These are phyloP conservation scores for Pseudocercospora fuligena DNA, from an alignment of 2,329 filamentous ascomycete species.

Conservation along the genomic window DNA sequence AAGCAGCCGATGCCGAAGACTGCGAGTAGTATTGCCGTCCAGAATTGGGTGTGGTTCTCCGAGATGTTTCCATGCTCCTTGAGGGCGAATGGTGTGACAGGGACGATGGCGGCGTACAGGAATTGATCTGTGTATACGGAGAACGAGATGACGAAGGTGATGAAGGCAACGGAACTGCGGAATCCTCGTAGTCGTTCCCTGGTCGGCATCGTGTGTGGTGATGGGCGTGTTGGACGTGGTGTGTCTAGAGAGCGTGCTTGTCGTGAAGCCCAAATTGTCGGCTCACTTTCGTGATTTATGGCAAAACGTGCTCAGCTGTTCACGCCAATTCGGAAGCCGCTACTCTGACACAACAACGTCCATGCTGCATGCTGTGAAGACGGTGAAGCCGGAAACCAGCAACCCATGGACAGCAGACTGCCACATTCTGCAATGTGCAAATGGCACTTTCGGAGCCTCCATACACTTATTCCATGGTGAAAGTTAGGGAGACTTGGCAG, in stretches of 20 bases:
- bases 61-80: constrained; percentile 16
- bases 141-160: constrained; percentile 28
- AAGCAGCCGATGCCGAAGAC: constrained; percentile 70
- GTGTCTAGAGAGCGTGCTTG: not conserved
- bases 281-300: not conserved
- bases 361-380: constrained; percentile 3
- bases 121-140: constrained; percentile 32
- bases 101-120: constrained; percentile 29
- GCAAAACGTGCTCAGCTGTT: not conserved
- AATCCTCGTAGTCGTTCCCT: not conserved
- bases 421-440: not conserved
- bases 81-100: constrained; percentile 28
- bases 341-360: not conserved
- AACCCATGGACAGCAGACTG: not conserved
- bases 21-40: constrained; percentile 70
- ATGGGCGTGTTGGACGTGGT: not conserved
- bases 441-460: not conserved
- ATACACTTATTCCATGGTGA: not conserved
- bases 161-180: constrained; percentile 24
- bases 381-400: not conserved
- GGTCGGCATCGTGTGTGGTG: not conserved
- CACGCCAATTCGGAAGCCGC: not conserved
- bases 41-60: constrained; percentile 59
- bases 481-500: not conserved
- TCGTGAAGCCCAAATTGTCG: not conserved